These are phyloP conservation scores for Alternaria burnsii DNA, from an alignment of 2,329 filamentous ascomycete species.

Conservation along the genomic window DNA sequence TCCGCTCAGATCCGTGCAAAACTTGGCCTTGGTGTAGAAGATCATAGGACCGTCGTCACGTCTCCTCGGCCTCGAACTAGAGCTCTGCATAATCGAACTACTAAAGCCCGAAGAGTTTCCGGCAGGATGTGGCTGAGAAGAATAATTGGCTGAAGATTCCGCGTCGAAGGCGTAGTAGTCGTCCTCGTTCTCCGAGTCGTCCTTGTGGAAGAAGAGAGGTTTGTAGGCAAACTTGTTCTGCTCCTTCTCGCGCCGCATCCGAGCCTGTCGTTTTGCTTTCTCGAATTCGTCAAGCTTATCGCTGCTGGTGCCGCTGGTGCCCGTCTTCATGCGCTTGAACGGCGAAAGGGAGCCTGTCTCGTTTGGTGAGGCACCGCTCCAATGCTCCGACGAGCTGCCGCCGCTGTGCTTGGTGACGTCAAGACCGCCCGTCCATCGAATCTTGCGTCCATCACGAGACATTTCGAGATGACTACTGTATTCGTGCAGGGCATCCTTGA, in stretches of 20 bases:
- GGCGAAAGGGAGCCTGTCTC: constrained; percentile 46
- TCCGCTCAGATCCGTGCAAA: constrained; percentile 81
- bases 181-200: constrained; percentile 52
- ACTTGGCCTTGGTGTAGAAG: constrained; percentile 81
- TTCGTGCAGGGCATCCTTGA: constrained; percentile 74
- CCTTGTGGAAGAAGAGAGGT: constrained; percentile 59
- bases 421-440: constrained; percentile 78
- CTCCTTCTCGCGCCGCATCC: constrained; percentile 33
- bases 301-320: constrained; percentile 29
- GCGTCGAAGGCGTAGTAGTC: constrained; percentile 46
- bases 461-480: constrained; percentile 80
- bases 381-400: constrained; percentile 59
- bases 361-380: constrained; percentile 60
- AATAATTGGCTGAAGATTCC: constrained; percentile 41
- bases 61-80: constrained; percentile 58
- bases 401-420: constrained; percentile 72
- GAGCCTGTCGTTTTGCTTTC: constrained; percentile 26
- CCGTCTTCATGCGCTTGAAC: constrained; percentile 38
- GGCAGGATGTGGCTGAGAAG: constrained; percentile 34
- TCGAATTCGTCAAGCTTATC: constrained; percentile 29
- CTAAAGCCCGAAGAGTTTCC: constrained; percentile 55
- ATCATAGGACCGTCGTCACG: constrained; percentile 78
- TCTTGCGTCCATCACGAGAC: constrained; percentile 78
- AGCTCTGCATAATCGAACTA: constrained; percentile 58
- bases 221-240: constrained; percentile 55